Percentiles rank a stretch among this genome's conserved stretches.
Conservation (phyloP, 345 rosid species). For the Triadica sebifera region DNA sequence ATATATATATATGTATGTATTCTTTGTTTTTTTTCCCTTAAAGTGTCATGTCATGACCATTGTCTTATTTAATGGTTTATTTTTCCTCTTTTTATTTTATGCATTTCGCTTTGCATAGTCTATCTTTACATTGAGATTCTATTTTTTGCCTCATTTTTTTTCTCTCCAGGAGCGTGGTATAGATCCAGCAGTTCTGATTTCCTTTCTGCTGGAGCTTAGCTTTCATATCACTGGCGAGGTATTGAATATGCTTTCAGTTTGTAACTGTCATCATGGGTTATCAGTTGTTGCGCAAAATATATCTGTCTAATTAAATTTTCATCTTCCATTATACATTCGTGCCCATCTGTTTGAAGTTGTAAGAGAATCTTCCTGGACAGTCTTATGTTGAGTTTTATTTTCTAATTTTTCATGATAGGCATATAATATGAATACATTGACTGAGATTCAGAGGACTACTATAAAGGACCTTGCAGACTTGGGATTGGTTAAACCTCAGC, state of each 20-base stretch:
- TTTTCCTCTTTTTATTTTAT: not conserved
- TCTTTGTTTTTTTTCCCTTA: too few relatives aligned
- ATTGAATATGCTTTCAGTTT: constrained; percentile 12
- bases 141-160: constrained; percentile 21
- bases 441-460: constrained; percentile 59
- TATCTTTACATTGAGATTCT: constrained; percentile 6
- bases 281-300: not conserved
- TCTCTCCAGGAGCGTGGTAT: constrained; percentile 67
- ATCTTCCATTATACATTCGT: not conserved
- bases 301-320: not conserved
- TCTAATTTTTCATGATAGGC: constrained; percentile 46
- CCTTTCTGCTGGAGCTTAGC: constrained; percentile 95
- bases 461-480: constrained; percentile 92
- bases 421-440: constrained; percentile 76
- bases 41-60: too few relatives aligned
- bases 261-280: not conserved
- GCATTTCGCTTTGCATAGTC: not conserved
- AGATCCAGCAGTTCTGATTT: constrained; percentile 81
- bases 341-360: not conserved
- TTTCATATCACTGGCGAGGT: constrained; percentile 94
- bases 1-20: too few relatives aligned
- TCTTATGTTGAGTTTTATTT: not conserved
- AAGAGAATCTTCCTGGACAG: not conserved
- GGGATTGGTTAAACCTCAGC: constrained; percentile 95
- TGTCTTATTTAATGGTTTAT: not conserved